Evolutionary conservation across 768 basidiomycete genomes (phyloP), one percentile per base, ranked within the genome.

Genomic region (Hemileccinum rubropunctum): DNA sequence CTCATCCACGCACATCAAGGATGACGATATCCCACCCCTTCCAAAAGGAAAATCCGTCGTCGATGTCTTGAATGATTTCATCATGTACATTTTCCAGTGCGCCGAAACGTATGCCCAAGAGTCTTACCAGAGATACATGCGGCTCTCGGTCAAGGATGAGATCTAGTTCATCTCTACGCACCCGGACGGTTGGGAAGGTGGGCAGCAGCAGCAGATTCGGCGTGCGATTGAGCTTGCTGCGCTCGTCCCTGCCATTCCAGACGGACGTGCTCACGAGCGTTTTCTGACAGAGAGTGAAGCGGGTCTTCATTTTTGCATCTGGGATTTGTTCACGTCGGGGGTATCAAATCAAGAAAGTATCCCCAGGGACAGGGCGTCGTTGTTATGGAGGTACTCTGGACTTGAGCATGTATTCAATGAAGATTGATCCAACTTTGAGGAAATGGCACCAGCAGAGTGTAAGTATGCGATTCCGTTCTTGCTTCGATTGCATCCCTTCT

Each of bases 271-370:
- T 2, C 73, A 79, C 0, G 60, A 83, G 1, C 72, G 70, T 0
- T 77, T 84, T 37, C 71, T 83, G 9, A 80, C 81, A 0, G 82
- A 83, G 50, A 81, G 82, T 0, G 82, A 84, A 60, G 82, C 82
- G 0, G 79, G 77, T 52, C 61, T 82, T 13, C 76, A 83, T 56
- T 82, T 76, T 53, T 81, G 80, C 37, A 66, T 82, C 36, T 61
- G 69, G 45, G 74, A 71, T 49, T n/a, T 61, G 43, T 50, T 53
- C 3, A 10, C 50, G 6, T 50, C 58, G 81, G 59, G 59, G 8
- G 12, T 30, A 7, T 44, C 43, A 2, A 44, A 60, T 11, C 42
- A 59, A 35, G 35, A 3, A 8, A 47, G 4, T n/a, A 50, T 15
- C 42, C 68, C 45, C 27, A 51, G 1, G 67, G 65, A 0, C 54